These are phyloP conservation scores for Bisporella sp. DNA, from an alignment of 2,329 filamentous ascomycete genomes.

Conservation along the genomic window DNA sequence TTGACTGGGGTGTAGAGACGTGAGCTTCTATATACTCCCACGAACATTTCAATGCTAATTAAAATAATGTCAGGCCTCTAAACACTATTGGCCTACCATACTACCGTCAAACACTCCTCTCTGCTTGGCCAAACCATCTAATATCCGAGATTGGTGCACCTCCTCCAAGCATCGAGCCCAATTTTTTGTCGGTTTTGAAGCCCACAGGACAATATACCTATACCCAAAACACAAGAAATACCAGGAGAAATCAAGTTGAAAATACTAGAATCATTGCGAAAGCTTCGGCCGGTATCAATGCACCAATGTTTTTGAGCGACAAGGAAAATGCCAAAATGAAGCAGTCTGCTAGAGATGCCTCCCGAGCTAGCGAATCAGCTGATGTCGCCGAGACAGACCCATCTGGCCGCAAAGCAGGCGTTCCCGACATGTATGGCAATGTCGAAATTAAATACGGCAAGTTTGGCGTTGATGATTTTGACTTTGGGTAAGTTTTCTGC, in stretches of 20 bases:
- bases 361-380: slow-evolving; percentile 44
- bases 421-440: slow-evolving; percentile 83
- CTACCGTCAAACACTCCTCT: slow-evolving; percentile 81
- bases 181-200: slow-evolving; percentile 62
- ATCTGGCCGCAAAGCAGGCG: slow-evolving; percentile 70
- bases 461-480: slow-evolving; percentile 98
- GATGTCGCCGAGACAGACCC: slow-evolving; percentile 61
- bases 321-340: slow-evolving; percentile 85
- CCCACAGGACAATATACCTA: slow-evolving; percentile 70
- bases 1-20: slow-evolving; percentile 63
- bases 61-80: slow-evolving; percentile 50
- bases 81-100: slow-evolving; percentile 87
- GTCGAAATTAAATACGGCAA: slow-evolving; percentile 99
- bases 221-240: slow-evolving; percentile 67
- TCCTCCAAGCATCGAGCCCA: slow-evolving; percentile 65
- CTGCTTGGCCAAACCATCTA: slow-evolving; percentile 81
- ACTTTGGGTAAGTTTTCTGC: slow-evolving; percentile 65
- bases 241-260: slow-evolving; percentile 75
- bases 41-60: neutral
- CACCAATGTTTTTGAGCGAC: slow-evolving; percentile 92
- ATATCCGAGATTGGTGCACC: slow-evolving; percentile 81
- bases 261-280: slow-evolving; percentile 62
- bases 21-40: slow-evolving; percentile 33
- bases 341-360: slow-evolving; percentile 46
- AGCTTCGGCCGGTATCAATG: slow-evolving; percentile 53